phyloP scores from a whole-genome alignment of 2,329 filamentous ascomycete species.

The Clarireedia sp. region DNA sequence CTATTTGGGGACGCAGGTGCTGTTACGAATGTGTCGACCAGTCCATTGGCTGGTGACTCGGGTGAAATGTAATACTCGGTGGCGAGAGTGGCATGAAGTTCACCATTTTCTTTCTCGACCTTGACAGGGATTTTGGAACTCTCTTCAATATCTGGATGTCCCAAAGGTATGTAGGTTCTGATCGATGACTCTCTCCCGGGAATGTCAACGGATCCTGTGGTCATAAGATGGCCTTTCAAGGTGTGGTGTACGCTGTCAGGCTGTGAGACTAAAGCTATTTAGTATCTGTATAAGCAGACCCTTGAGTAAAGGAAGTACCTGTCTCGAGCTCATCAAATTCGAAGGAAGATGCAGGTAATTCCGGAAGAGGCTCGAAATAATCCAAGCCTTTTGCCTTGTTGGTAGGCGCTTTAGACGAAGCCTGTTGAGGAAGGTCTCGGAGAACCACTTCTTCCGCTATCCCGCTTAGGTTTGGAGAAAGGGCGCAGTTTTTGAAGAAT shows the following conservation, averaged over 20 bases:
- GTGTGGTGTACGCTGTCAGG: background rate
- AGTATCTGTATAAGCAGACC: background rate
- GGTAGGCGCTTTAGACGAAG: background rate
- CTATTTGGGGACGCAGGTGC: conserved; percentile 3
- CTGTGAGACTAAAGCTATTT: too few species aligned
- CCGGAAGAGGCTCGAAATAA: background rate
- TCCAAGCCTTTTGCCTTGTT: background rate
- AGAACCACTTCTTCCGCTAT: background rate
- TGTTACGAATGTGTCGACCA: background rate
- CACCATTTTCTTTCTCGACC: background rate
- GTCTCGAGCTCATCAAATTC: background rate
- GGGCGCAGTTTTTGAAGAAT: background rate
- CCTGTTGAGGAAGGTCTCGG: background rate
- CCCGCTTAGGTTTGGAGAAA: background rate
- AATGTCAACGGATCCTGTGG: background rate
- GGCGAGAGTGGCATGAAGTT: background rate
- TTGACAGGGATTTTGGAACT: background rate
- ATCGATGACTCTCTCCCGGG: background rate
- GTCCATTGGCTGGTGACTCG: background rate
- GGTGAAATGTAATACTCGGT: background rate
- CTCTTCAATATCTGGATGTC: background rate
- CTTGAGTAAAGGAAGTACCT: background rate
- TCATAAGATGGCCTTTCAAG: background rate
- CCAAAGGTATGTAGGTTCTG: background rate
- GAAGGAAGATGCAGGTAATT: background rate